Evolutionary conservation across 129 eudicot species (phyloP).

Genomic region (Pulicaria dysenterica): DNA sequence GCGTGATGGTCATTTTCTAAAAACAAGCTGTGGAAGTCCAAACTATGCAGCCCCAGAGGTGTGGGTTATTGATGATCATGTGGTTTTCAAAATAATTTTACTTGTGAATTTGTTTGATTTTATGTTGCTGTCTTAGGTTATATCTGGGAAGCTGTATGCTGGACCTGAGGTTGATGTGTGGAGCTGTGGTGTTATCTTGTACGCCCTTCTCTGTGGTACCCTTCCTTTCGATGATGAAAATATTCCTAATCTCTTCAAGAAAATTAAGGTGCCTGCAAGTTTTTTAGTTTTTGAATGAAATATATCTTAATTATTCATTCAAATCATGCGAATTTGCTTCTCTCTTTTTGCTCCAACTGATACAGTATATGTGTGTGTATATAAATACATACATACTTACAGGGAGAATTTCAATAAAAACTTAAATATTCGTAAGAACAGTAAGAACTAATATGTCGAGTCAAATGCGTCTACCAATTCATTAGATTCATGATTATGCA

Average conservation of each 20-base stretch:
- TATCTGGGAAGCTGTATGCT: conserved; percentile 94
- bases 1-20: conserved; percentile 98
- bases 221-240: conserved; percentile 98
- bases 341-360: no score
- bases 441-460: no score
- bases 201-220: conserved; percentile 98
- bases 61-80: background rate
- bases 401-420: no score
- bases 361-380: no score
- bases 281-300: background rate
- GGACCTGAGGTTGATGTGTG: conserved; percentile 99
- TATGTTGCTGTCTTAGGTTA: conserved; percentile 50
- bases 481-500: no score
- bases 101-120: background rate
- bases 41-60: conserved; percentile 99
- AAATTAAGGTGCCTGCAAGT: conserved; percentile 72
- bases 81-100: background rate
- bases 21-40: conserved; percentile 99
- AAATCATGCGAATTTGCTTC: no score
- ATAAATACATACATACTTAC: no score
- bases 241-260: conserved; percentile 93
- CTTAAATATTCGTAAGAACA: no score
- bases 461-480: no score
- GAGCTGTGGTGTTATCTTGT: conserved; percentile 99
- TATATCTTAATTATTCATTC: background rate